These are phyloP conservation scores for Cunninghamia lanceolata DNA, from an alignment of 75 land plant genomes.

Conservation along the genomic window DNA sequence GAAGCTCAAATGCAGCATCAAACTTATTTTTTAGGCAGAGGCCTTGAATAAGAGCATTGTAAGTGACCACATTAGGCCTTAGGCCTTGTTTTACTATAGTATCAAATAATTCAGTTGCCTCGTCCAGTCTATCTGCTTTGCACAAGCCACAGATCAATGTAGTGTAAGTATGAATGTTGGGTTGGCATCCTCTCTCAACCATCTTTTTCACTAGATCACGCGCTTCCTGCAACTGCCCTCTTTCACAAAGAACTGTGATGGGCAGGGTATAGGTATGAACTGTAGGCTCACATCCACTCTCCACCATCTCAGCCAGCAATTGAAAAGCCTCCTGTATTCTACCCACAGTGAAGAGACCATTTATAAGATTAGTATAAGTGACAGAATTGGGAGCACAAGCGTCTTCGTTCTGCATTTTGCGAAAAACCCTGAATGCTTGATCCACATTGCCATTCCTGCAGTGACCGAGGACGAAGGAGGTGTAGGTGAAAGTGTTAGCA, in stretches of 20 bases:
- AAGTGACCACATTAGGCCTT: slow-evolving; percentile 58
- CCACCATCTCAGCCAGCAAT: slow-evolving; percentile 58
- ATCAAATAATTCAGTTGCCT: slow-evolving; percentile 48
- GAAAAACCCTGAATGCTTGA: slow-evolving; percentile 42
- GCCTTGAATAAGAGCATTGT: slow-evolving; percentile 55
- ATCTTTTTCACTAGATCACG: slow-evolving; percentile 35
- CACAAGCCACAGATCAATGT: slow-evolving; percentile 55
- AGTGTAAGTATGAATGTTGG: slow-evolving; percentile 63
- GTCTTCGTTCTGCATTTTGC: slow-evolving; percentile 44
- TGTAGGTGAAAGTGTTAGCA: slow-evolving; percentile 61
- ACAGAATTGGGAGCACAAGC: slow-evolving; percentile 57
- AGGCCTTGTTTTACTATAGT: slow-evolving; percentile 39
- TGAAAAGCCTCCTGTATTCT: slow-evolving; percentile 56
- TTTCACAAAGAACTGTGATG: slow-evolving; percentile 29
- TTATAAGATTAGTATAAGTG: slow-evolving; percentile 54
- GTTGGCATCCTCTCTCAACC: slow-evolving; percentile 39
- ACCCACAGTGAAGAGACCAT: slow-evolving; percentile 55
- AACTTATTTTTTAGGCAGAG: slow-evolving; percentile 35
- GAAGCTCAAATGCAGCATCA: slow-evolving; percentile 19
- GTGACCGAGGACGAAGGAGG: slow-evolving; percentile 61
- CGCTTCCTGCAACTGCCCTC: slow-evolving; percentile 43
- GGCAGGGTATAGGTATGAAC: slow-evolving; percentile 57
- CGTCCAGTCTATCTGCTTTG: slow-evolving; percentile 19
- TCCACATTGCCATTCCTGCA: slow-evolving; percentile 46
- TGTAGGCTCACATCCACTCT: slow-evolving; percentile 54